These are phyloP conservation scores for Chlamydomonas urium DNA, from an alignment of 139 green algal genomes.

Conservation along the genomic window DNA sequence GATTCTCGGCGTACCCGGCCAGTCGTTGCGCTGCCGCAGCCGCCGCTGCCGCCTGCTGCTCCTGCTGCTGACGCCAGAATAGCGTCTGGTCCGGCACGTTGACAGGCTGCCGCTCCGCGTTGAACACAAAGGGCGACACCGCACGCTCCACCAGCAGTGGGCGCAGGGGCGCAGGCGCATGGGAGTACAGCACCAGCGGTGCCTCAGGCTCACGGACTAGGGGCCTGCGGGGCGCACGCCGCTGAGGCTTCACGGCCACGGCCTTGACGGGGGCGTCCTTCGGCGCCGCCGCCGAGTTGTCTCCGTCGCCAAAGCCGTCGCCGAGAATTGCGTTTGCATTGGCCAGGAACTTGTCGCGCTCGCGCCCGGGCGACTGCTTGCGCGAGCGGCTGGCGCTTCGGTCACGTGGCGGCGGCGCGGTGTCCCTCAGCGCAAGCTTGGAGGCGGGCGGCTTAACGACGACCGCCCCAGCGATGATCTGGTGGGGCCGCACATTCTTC, in stretches of 20 bases:
- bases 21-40: no score
- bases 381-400: background rate
- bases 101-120: conserved; percentile 12
- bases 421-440: background rate
- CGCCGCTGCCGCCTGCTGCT: background rate
- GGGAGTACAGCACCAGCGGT: background rate
- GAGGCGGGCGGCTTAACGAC: conserved; percentile 12
- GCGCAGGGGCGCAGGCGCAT: background rate
- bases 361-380: background rate
- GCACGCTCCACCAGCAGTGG: conserved; percentile 16
- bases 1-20: no score
- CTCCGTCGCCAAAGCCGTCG: no score
- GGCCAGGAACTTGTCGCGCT: background rate
- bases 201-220: background rate
- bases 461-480: conserved; percentile 38
- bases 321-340: background rate
- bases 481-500: conserved; percentile 26
- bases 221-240: background rate
- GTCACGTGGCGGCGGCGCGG: background rate
- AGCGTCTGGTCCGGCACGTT: conserved; percentile 20
- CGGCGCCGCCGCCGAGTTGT: background rate
- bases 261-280: no score
- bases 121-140: conserved; percentile 22
- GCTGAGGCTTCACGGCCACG: background rate
- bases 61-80: conserved; percentile 14